Conservation (phyloP, 2,329 filamentous ascomycete species). For the Blastomyces percursus region DNA sequence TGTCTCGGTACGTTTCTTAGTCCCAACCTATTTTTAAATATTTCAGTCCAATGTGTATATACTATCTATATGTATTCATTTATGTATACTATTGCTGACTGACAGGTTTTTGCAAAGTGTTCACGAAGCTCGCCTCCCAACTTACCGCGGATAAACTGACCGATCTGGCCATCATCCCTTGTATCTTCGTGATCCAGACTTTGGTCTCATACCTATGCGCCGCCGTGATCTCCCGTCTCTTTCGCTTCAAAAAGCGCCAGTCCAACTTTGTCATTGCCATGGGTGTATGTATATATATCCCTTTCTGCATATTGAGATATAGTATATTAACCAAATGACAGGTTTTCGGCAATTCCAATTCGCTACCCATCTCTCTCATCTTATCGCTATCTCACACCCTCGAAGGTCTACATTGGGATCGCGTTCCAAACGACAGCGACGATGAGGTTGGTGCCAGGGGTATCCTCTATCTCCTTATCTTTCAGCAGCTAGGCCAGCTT, state of each 20-base stretch:
- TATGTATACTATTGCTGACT: too few species aligned
- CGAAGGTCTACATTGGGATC: slow-evolving; percentile 85
- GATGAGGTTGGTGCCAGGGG: slow-evolving; percentile 88
- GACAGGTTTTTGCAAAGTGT: slow-evolving; percentile 43
- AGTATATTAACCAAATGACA: slow-evolving; percentile 19
- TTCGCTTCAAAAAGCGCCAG: slow-evolving; percentile 72
- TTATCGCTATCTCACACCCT: slow-evolving; percentile 88
- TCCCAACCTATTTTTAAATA: too few species aligned
- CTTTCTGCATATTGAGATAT: too few species aligned
- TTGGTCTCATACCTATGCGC: slow-evolving; percentile 74
- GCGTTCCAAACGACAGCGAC: slow-evolving; percentile 82
- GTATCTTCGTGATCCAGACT: slow-evolving; percentile 85
- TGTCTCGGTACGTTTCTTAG: slow-evolving; percentile 61
- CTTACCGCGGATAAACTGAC: slow-evolving; percentile 80
- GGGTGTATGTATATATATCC: slow-evolving; percentile 47
- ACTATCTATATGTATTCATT: too few species aligned
- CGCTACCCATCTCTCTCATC: slow-evolving; percentile 89
- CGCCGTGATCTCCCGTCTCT: slow-evolving; percentile 57
- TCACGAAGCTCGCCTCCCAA: slow-evolving; percentile 92
- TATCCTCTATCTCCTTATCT: slow-evolving; percentile 90
- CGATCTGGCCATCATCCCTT: slow-evolving; percentile 86
- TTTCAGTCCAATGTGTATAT: too few species aligned
- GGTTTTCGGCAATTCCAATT: slow-evolving; percentile 97
- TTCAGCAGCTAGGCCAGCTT: slow-evolving; percentile 92
- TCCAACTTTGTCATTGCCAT: slow-evolving; percentile 95